These are phyloP conservation scores for Cystobasidium slooffiae DNA, from an alignment of 1,284 basidiomycete genomes.

Conservation along the genomic window DNA sequence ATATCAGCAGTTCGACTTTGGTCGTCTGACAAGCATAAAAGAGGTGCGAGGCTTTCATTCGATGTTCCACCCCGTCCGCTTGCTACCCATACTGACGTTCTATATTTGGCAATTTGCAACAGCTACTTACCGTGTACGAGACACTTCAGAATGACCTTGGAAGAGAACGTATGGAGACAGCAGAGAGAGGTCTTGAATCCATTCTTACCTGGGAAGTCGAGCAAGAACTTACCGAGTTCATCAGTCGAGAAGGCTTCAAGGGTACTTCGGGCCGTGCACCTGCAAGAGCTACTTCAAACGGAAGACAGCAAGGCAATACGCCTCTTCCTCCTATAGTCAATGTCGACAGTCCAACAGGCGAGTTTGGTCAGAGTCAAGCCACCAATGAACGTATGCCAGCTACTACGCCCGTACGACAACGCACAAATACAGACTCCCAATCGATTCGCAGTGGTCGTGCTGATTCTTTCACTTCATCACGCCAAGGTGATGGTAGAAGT, in stretches of 20 bases:
- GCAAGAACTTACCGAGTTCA: slow-evolving; percentile 40
- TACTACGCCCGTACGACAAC: slow-evolving; percentile 10
- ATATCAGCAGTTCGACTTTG: slow-evolving; percentile 39
- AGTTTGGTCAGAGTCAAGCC: slow-evolving; percentile 21
- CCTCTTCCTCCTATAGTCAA: slow-evolving; percentile 33
- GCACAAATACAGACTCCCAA: slow-evolving; percentile 29
- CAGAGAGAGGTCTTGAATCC: slow-evolving; percentile 30
- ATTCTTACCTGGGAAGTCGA: slow-evolving; percentile 40
- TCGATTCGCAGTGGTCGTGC: slow-evolving; percentile 30
- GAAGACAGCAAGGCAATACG: neutral
- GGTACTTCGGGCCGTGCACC: slow-evolving; percentile 11
- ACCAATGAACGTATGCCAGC: neutral
- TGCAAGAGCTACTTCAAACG: slow-evolving; percentile 8
- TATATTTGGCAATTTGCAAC: neutral
- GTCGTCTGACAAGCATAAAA: slow-evolving; percentile 29
- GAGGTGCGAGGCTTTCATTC: slow-evolving; percentile 11
- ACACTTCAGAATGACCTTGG: slow-evolving; percentile 43
- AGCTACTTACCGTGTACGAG: slow-evolving; percentile 40
- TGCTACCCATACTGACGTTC: neutral
- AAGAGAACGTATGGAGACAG: slow-evolving; percentile 40
- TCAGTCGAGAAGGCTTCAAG: slow-evolving; percentile 36
- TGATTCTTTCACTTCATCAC: slow-evolving; percentile 28
- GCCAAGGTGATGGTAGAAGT: slow-evolving; percentile 21
- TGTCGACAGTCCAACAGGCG: slow-evolving; percentile 29
- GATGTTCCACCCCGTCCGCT: neutral